Conservation (phyloP, 768 basidiomycete species). For the Agrocybe praecox region DNA sequence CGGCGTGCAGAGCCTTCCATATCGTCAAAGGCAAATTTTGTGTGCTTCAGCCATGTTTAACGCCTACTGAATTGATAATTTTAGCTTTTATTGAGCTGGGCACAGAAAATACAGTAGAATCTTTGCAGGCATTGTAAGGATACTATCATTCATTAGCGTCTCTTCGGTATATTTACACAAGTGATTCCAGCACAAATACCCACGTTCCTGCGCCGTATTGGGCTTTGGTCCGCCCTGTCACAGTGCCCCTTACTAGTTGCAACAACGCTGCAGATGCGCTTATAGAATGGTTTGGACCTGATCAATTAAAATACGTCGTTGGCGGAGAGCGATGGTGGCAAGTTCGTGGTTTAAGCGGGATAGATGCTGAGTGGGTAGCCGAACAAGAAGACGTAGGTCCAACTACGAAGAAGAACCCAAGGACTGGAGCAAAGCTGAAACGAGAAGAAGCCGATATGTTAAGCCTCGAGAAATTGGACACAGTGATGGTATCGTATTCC, state of each 20-base stretch:
- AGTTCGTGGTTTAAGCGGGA: conserved; percentile 68
- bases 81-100: conserved; percentile 66
- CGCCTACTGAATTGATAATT: not conserved
- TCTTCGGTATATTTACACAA: not conserved
- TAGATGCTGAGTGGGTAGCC: conserved; percentile 68
- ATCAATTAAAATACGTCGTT: conserved; percentile 65
- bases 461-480: conserved; percentile 56
- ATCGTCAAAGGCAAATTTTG: conserved; percentile 53
- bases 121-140: conserved; percentile 65
- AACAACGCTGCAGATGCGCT: conserved; percentile 67
- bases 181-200: conserved; percentile 56
- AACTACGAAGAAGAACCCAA: conserved; percentile 20
- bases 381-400: conserved; percentile 45
- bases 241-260: conserved; percentile 58
- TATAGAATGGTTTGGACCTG: conserved; percentile 71
- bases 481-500: conserved; percentile 48
- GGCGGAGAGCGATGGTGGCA: conserved; percentile 89
- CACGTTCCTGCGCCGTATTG: conserved; percentile 70
- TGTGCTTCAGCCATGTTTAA: not conserved
- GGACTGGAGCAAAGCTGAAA: conserved; percentile 30
- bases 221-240: conserved; percentile 60
- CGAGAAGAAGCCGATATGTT: conserved; percentile 41
- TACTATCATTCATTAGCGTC: not conserved
- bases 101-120: conserved; percentile 68
- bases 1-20: conserved; percentile 55